phyloP scores from a whole-genome alignment of 2,329 filamentous ascomycete species.

The Escovopsis sp. region DNA sequence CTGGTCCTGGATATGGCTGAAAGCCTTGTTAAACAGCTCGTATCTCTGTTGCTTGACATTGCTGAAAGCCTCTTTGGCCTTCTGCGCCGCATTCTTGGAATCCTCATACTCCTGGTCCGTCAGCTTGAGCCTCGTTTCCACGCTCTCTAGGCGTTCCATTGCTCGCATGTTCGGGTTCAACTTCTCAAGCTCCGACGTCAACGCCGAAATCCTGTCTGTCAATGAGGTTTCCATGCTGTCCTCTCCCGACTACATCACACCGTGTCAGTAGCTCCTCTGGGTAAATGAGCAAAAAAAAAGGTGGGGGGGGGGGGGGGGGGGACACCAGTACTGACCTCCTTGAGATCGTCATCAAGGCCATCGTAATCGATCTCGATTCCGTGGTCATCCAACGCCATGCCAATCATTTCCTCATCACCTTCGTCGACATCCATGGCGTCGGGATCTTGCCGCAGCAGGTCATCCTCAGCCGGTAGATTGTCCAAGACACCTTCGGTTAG shows the following conservation, averaged over 20 bases:
- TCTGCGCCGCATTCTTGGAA: conserved; percentile 58
- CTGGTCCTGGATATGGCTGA: conserved; percentile 86
- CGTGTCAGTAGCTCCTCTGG: not conserved
- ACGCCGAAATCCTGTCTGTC: conserved; percentile 58
- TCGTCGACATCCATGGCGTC: conserved; percentile 88
- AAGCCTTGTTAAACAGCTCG: conserved; percentile 90
- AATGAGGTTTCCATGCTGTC: conserved; percentile 60
- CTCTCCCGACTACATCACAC: conserved; percentile 42
- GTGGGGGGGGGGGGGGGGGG: too few relatives aligned
- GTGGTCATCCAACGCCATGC: conserved; percentile 66
- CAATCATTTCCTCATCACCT: conserved; percentile 44
- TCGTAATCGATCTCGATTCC: conserved; percentile 85
- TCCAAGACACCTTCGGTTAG: conserved; percentile 65
- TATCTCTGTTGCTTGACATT: conserved; percentile 68
- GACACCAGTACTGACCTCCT: conserved; percentile 41
- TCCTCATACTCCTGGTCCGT: conserved; percentile 85
- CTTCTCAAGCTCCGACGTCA: conserved; percentile 75
- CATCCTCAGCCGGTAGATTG: conserved; percentile 74
- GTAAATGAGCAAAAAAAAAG: not conserved
- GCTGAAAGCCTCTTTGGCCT: conserved; percentile 71
- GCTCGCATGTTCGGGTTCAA: conserved; percentile 95
- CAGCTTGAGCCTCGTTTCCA: conserved; percentile 66
- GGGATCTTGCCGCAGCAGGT: conserved; percentile 58
- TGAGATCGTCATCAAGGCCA: conserved; percentile 66
- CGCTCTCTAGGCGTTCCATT: conserved; percentile 76